These are phyloP conservation scores for Kodamaea sagamina DNA, from an alignment of 805 yeast species.

Conservation along the genomic window DNA sequence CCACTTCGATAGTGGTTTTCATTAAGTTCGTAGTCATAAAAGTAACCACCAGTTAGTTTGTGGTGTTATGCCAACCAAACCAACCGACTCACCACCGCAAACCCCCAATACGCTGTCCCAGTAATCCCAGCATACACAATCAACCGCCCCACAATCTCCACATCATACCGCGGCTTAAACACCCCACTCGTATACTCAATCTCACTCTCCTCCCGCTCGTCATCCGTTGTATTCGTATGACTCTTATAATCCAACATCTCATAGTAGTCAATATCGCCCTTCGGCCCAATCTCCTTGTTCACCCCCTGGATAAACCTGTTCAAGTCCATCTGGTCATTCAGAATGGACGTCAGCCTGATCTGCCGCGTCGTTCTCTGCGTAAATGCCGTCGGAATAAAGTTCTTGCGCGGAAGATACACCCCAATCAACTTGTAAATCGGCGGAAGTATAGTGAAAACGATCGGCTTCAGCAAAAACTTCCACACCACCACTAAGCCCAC, in stretches of 20 bases:
- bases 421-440: conserved; percentile 54
- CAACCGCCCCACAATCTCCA: conserved; percentile 74
- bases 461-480: conserved; percentile 74
- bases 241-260: conserved; percentile 39
- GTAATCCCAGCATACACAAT: conserved; percentile 84
- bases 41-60: too few relatives aligned
- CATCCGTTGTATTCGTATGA: conserved; percentile 9
- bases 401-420: conserved; percentile 39
- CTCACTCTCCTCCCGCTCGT: conserved; percentile 17
- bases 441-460: conserved; percentile 56
- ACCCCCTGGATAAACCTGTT: conserved; percentile 18
- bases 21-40: not conserved
- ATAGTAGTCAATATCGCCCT: conserved; percentile 42
- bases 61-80: conserved; percentile 13
- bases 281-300: conserved; percentile 37
- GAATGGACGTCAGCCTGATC: conserved; percentile 41
- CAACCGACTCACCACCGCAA: conserved; percentile 26
- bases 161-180: conserved; percentile 63
- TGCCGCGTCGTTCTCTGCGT: conserved; percentile 32
- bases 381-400: conserved; percentile 41
- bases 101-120: conserved; percentile 50
- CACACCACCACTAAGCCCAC: conserved; percentile 62
- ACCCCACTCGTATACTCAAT: conserved; percentile 43
- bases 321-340: conserved; percentile 16
- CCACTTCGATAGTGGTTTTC: too few relatives aligned